Conservation (phyloP, 805 yeast genomes). For the Teunomyces tritomae region DNA sequence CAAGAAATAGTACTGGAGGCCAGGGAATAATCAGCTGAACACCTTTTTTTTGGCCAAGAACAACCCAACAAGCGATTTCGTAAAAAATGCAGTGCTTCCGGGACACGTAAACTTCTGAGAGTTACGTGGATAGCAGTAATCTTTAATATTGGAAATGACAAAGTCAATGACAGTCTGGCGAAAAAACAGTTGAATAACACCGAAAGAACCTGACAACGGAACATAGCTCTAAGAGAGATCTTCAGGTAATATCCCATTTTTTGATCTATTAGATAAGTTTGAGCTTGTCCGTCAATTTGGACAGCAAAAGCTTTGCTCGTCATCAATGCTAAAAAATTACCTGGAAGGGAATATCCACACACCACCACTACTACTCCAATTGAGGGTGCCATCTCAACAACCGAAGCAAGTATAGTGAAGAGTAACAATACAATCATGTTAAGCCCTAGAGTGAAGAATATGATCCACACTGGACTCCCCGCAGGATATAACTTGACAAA, state of each 20-base stretch:
- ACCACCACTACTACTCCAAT: conserved; percentile 18
- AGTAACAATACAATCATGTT: conserved; percentile 23
- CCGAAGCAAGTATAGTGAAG: conserved; percentile 13
- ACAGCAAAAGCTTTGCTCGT: conserved; percentile 23
- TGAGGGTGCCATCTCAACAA: conserved; percentile 12
- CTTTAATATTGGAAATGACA: conserved; percentile 28
- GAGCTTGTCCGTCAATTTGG: conserved; percentile 29
- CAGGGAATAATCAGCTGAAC: conserved; percentile 28
- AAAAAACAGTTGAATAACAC: conserved; percentile 23
- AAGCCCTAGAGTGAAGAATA: conserved; percentile 19
- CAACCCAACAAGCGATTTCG: conserved; percentile 63
- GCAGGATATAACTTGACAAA: conserved; percentile 8
- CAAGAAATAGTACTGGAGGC: conserved; percentile 30
- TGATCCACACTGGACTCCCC: conserved; percentile 22
- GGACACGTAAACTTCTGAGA: conserved; percentile 42
- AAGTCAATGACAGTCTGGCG: conserved; percentile 28
- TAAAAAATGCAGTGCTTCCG: conserved; percentile 35
- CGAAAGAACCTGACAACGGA: conserved; percentile 25
- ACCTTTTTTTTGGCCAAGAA: conserved; percentile 46
- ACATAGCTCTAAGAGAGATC: conserved; percentile 21
- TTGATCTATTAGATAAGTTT: conserved; percentile 33
- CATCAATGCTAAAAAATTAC: conserved; percentile 22
- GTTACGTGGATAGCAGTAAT: conserved; percentile 42
- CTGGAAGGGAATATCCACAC: conserved; percentile 24
- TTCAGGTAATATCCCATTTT: conserved; percentile 27